Conservation (phyloP, 176 grass and related monocot species). For the Eragrostis nindensis region DNA sequence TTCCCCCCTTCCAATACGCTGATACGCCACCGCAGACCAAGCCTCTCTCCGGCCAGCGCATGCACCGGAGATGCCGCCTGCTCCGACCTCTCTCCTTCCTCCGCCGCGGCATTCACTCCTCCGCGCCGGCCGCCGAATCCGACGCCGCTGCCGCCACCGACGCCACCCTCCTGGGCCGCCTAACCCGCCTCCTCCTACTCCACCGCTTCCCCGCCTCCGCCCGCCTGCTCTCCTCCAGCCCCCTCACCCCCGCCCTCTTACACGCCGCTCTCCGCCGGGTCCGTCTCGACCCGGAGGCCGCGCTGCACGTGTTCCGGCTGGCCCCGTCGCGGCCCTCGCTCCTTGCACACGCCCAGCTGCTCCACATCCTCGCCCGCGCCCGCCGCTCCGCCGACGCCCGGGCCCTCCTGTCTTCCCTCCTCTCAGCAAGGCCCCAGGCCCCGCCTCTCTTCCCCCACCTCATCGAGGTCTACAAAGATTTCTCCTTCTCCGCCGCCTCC, state of each 20-base stretch:
- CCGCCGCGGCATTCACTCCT: constrained; percentile 46
- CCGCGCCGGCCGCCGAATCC: background rate
- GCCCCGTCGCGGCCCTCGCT: constrained; percentile 51
- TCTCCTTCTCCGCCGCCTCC: constrained; percentile 69
- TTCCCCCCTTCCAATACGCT: background rate
- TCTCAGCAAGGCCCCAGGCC: constrained; percentile 21
- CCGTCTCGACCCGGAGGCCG: constrained; percentile 67
- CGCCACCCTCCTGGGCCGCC: constrained; percentile 53
- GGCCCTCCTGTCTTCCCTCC: constrained; percentile 53
- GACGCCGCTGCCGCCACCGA: constrained; percentile 14
- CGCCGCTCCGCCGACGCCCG: constrained; percentile 63
- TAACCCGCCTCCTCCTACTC: constrained; percentile 80
- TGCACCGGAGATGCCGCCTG: constrained; percentile 41
- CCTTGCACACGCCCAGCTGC: constrained; percentile 68
- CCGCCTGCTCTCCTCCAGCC: constrained; percentile 49
- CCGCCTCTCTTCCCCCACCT: constrained; percentile 62
- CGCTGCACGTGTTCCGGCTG: constrained; percentile 63
- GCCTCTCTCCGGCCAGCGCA: constrained; percentile 3
- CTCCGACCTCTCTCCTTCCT: constrained; percentile 12
- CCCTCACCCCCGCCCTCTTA: constrained; percentile 68
- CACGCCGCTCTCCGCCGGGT: constrained; percentile 65
- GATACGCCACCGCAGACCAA: background rate
- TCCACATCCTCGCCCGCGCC: constrained; percentile 76
- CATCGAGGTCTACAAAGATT: constrained; percentile 68
- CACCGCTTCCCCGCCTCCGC: constrained; percentile 69